These are phyloP conservation scores for Leccinellum rugosiceps DNA, from an alignment of 768 basidiomycete species.

Conservation along the genomic window DNA sequence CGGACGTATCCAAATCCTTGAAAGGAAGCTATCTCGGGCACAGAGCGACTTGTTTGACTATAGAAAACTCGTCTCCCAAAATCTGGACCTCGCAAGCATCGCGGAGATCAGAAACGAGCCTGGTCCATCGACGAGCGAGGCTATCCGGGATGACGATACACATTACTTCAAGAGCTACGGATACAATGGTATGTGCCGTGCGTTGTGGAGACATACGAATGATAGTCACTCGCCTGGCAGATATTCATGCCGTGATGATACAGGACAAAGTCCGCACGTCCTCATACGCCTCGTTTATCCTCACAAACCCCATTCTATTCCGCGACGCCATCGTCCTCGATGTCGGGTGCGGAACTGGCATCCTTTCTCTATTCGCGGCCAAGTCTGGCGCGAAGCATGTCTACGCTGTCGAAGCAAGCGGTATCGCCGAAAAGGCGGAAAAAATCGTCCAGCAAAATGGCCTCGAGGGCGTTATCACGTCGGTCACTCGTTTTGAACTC, in stretches of 20 bases:
- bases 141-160: constrained; percentile 75
- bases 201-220: no score
- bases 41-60: constrained; percentile 64
- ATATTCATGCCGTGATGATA: constrained; percentile 96
- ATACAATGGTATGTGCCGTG: constrained; percentile 63
- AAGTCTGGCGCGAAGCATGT: constrained; percentile 86
- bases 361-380: constrained; percentile 88
- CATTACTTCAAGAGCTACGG: constrained; percentile 93
- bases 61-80: constrained; percentile 51
- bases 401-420: constrained; percentile 88
- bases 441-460: constrained; percentile 77
- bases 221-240: constrained; percentile 34
- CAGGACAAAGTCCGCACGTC: constrained; percentile 93
- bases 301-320: constrained; percentile 78
- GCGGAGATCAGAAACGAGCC: constrained; percentile 42
- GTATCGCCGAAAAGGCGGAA: constrained; percentile 72
- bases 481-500: constrained; percentile 19
- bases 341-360: constrained; percentile 95
- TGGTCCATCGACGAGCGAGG: constrained; percentile 20
- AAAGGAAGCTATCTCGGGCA: constrained; percentile 57
- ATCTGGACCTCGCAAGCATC: constrained; percentile 46
- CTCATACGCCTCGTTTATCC: constrained; percentile 88
- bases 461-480: constrained; percentile 68
- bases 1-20: constrained; percentile 54
- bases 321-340: constrained; percentile 86